A percentile compares a stretch with the other conserved stretches of the same genome.
Evolutionary conservation across 768 basidiomycete species (phyloP).

Genomic region (Leucocoprinus sp.): DNA sequence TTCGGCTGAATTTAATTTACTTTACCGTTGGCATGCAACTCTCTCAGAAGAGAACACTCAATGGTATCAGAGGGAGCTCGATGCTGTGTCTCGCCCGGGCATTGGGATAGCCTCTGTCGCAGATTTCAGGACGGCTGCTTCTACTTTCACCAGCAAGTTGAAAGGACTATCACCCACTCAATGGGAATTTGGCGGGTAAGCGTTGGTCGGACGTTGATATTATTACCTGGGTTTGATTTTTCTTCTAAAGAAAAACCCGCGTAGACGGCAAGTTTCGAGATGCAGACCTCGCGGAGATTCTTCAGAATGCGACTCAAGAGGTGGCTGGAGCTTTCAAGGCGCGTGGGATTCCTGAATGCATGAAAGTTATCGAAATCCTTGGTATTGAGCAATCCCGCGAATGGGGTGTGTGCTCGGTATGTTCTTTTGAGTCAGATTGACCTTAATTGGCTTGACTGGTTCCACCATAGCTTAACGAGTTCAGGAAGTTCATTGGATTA

Average conservation of each 20-base stretch:
- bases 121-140: slow-evolving; percentile 31
- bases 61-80: slow-evolving; percentile 48
- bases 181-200: slow-evolving; percentile 52
- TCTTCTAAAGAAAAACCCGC: slow-evolving; percentile 38
- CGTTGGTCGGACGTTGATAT: neutral
- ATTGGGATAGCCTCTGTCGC: slow-evolving; percentile 29
- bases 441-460: slow-evolving; percentile 5
- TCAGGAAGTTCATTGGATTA: slow-evolving; percentile 62
- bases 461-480: slow-evolving; percentile 51
- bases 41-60: slow-evolving; percentile 44
- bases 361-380: slow-evolving; percentile 63
- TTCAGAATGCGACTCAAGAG: slow-evolving; percentile 53
- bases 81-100: slow-evolving; percentile 21
- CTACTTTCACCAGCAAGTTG: slow-evolving; percentile 16
- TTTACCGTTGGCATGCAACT: slow-evolving; percentile 62
- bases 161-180: slow-evolving; percentile 26
- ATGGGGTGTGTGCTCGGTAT: slow-evolving; percentile 69
- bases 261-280: slow-evolving; percentile 54
- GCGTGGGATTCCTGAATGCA: slow-evolving; percentile 55
- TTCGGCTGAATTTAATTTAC: slow-evolving; percentile 67
- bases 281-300: slow-evolving; percentile 49
- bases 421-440: slow-evolving; percentile 15
- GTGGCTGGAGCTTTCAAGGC: slow-evolving; percentile 60
- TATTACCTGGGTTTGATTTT: neutral
- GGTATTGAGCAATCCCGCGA: slow-evolving; percentile 56